Conservation (phyloP, 2,329 filamentous ascomycete species). For the Phyllosticta citrichinensis region DNA sequence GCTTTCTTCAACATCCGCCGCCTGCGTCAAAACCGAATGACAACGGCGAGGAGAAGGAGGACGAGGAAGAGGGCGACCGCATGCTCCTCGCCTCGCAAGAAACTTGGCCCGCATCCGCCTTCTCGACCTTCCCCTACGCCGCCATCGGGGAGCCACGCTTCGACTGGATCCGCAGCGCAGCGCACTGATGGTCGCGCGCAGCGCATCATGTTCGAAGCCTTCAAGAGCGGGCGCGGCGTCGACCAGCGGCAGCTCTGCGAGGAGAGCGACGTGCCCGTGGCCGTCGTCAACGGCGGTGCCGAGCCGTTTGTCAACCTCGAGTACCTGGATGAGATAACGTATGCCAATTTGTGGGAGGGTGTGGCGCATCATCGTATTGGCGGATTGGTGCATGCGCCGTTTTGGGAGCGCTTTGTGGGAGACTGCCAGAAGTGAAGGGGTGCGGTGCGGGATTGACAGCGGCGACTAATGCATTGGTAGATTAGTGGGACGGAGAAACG, state of each 20-base stretch:
- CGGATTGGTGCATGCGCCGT: slow-evolving; percentile 21
- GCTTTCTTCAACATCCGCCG: slow-evolving; percentile 12
- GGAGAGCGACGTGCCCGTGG: slow-evolving; percentile 15
- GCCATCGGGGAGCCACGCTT: slow-evolving; percentile 16
- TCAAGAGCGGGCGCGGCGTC: slow-evolving; percentile 13
- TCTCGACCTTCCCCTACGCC: slow-evolving; percentile 12
- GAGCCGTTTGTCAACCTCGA: slow-evolving; percentile 24
- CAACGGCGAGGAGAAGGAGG: not conserved
- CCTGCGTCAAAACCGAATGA: not conserved
- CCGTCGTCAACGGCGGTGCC: slow-evolving; percentile 21
- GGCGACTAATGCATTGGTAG: too few species aligned
- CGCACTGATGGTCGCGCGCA: slow-evolving; percentile 19
- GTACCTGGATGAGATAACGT: slow-evolving; percentile 21
- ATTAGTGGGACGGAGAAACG: too few species aligned
- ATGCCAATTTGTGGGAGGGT: slow-evolving; percentile 20
- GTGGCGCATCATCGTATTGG: slow-evolving; percentile 19
- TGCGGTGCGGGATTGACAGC: slow-evolving; percentile 10
- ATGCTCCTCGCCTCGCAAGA: not conserved
- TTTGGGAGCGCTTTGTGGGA: slow-evolving; percentile 15
- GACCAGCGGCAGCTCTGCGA: slow-evolving; percentile 19
- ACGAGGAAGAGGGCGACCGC: not conserved
- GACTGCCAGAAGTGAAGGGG: not conserved
- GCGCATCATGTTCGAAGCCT: slow-evolving; percentile 18
- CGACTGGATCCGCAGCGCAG: slow-evolving; percentile 19
- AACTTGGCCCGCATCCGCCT: not conserved